Percentiles rank a stretch among this genome's conserved stretches.
Evolutionary conservation across 768 basidiomycete genomes (phyloP).

Genomic region (Galerina marginata): DNA sequence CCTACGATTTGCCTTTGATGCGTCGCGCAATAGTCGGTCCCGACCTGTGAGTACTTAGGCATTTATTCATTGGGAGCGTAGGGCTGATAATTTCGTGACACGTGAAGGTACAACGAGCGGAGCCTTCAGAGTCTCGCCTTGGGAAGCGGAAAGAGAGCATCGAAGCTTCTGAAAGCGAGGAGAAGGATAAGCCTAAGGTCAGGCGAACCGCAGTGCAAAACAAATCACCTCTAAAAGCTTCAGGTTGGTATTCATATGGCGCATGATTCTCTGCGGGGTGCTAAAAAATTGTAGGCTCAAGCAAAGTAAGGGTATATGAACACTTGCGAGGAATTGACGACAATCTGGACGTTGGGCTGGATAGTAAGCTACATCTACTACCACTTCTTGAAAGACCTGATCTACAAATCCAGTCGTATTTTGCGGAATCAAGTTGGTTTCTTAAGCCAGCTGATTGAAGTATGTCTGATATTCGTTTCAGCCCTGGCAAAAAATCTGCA

Average conservation of each 20-base stretch:
- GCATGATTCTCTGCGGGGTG: background rate
- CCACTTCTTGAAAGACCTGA: background rate
- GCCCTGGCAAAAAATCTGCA: constrained; percentile 73
- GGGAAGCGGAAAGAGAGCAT: background rate
- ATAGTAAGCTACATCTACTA: constrained; percentile 13
- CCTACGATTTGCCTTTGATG: constrained; percentile 3
- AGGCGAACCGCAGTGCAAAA: too few species aligned
- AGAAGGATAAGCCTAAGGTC: too few species aligned
- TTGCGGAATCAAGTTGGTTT: constrained; percentile 81
- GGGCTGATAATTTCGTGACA: too few species aligned
- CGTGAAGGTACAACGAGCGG: too few species aligned
- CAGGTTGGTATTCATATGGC: background rate
- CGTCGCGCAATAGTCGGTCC: background rate
- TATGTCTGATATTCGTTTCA: constrained; percentile 25
- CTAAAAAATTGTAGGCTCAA: constrained; percentile 1
- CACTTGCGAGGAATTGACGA: constrained; percentile 21
- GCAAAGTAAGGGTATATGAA: constrained; percentile 23
- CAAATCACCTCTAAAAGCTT: too few species aligned
- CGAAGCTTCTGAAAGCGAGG: background rate
- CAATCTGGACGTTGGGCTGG: constrained; percentile 19
- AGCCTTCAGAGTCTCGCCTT: background rate
- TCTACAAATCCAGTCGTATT: constrained; percentile 63
- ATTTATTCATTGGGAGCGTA: too few species aligned
- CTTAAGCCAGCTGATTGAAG: background rate
- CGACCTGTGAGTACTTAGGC: background rate